Evolutionary conservation across 495 filamentous ascomycete genomes (phyloP).

Genomic region (Bacidia gigantensis): DNA sequence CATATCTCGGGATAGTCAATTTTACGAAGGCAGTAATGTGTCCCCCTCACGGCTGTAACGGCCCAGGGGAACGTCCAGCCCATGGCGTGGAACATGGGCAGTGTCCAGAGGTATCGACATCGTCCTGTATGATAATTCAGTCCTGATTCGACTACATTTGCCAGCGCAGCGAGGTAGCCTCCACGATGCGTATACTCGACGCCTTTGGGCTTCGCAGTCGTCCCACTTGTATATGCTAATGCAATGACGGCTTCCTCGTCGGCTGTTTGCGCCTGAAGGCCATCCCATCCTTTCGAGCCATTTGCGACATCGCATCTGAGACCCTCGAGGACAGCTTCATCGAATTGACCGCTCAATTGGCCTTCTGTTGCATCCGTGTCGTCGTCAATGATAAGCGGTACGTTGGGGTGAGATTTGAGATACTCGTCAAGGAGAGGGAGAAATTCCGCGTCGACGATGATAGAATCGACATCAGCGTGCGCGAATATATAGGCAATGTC

Average conservation of each 20-base stretch:
- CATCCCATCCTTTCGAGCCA: constrained; percentile 61
- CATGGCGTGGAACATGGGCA: constrained; percentile 94
- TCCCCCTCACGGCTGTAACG: constrained; percentile 79
- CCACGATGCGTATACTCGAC: constrained; percentile 86
- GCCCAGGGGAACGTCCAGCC: constrained; percentile 87
- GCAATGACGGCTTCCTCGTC: constrained; percentile 73
- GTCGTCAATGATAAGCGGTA: constrained; percentile 66
- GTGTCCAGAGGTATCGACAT: constrained; percentile 78
- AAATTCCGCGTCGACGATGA: constrained; percentile 79
- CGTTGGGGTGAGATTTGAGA: constrained; percentile 37
- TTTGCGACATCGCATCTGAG: constrained; percentile 48
- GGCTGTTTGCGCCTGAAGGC: constrained; percentile 36
- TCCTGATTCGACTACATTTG: constrained; percentile 76
- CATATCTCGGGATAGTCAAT: constrained; percentile 92
- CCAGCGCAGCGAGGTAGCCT: constrained; percentile 70
- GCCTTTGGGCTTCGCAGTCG: constrained; percentile 83
- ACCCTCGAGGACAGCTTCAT: constrained; percentile 72
- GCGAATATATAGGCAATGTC: constrained; percentile 85
- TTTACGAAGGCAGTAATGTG: constrained; percentile 88
- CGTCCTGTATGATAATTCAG: constrained; percentile 55
- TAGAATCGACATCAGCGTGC: constrained; percentile 72
- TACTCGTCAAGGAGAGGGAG: constrained; percentile 53
- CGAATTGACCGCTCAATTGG: constrained; percentile 63
- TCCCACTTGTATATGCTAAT: constrained; percentile 86
- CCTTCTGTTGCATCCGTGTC: constrained; percentile 73